Evolutionary conservation across 352 stramenopile genomes (phyloP).

Genomic region (Detonula confervacea): DNA sequence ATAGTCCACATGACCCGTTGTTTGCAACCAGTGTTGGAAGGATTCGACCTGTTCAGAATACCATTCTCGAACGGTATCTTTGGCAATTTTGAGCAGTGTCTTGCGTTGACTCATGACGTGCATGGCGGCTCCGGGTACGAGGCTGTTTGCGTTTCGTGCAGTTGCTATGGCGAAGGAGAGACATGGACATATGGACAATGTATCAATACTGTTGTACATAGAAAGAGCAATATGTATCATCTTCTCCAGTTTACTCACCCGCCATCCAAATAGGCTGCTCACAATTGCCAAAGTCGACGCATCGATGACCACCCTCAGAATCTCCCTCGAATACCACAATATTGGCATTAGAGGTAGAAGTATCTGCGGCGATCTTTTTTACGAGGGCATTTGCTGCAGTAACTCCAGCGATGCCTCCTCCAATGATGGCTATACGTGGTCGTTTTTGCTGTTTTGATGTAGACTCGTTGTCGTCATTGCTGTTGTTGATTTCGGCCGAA

Average conservation of each 20-base stretch:
- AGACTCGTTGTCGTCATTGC: not conserved
- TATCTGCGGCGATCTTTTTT: slow-evolving; percentile 21
- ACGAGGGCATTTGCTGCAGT: slow-evolving; percentile 48
- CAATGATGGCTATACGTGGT: slow-evolving; percentile 55
- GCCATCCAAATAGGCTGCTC: slow-evolving; percentile 46
- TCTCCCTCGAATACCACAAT: slow-evolving; percentile 58
- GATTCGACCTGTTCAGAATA: slow-evolving; percentile 16
- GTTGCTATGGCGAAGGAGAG: slow-evolving; percentile 24
- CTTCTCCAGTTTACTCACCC: slow-evolving; percentile 13
- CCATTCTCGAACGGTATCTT: slow-evolving; percentile 43
- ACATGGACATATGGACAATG: no score
- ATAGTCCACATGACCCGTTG: slow-evolving; percentile 10
- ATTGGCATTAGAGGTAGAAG: slow-evolving; percentile 1
- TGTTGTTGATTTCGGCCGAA: no score
- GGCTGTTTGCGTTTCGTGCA: slow-evolving; percentile 59
- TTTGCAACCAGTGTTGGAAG: slow-evolving; percentile 1
- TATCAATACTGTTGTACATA: not conserved
- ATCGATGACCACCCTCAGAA: slow-evolving; percentile 14
- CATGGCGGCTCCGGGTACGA: slow-evolving; percentile 54
- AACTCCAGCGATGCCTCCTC: slow-evolving; percentile 55
- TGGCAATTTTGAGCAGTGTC: slow-evolving; percentile 33
- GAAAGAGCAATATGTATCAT: not conserved
- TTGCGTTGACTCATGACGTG: slow-evolving; percentile 54
- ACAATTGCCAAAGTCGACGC: slow-evolving; percentile 14
- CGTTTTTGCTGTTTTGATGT: not conserved